Percentiles rank a stretch among this genome's conserved stretches.
Evolutionary conservation across 73 alveolate species (phyloP).

Genomic region (Stentor coeruleus): DNA sequence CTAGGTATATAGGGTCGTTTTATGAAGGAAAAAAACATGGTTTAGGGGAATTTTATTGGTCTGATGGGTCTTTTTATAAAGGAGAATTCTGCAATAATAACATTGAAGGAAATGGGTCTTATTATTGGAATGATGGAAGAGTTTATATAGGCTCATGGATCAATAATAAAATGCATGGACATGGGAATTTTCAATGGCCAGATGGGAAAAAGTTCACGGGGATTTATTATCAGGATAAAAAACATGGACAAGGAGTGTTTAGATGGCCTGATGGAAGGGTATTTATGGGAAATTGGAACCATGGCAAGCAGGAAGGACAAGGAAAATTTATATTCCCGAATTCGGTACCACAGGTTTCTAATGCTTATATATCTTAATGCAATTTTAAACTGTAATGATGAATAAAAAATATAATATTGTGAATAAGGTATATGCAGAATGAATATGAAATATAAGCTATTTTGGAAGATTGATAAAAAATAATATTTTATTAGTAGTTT

Average conservation of each 20-base stretch:
- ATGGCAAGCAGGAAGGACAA: conserved; percentile 3
- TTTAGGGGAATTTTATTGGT: background rate
- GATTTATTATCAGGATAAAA: conserved; percentile 16
- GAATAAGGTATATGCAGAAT: no score
- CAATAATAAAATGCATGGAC: no score
- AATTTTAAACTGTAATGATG: no score
- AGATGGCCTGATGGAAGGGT: conserved; percentile 42
- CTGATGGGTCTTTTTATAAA: conserved; percentile 21
- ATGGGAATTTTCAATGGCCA: no score
- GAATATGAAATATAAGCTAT: no score
- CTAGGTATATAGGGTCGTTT: background rate
- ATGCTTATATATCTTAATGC: no score
- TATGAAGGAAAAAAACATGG: conserved; percentile 21
- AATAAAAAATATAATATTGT: no score
- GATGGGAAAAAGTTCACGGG: conserved; percentile 12
- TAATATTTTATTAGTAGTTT: no score
- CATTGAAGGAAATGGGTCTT: conserved; percentile 1
- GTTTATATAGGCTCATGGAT: conserved; percentile 11
- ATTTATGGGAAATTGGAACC: background rate
- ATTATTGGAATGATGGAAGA: conserved; percentile 18
- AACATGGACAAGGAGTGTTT: conserved; percentile 37
- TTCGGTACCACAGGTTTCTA: no score
- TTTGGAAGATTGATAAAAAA: no score
- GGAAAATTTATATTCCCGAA: no score
- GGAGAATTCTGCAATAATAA: conserved; percentile 10